A percentile compares a stretch with the other conserved stretches of the same genome.
phyloP scores from a whole-genome alignment of 176 grass and related monocot species.

The Oryza glaberrima region DNA sequence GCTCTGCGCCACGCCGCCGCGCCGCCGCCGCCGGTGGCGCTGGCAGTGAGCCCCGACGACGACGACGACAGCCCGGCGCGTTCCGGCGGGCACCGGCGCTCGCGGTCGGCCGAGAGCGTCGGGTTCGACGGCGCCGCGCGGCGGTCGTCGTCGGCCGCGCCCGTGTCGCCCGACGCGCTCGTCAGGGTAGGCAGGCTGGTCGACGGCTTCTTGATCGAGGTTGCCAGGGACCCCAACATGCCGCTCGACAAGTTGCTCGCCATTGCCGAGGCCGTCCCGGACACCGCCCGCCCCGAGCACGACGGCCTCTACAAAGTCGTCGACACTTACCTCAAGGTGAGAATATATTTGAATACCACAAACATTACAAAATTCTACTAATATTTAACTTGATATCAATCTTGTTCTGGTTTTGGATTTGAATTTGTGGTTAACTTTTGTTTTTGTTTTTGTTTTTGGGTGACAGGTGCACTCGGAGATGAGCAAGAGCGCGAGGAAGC shows the following conservation, averaged over 20 bases:
- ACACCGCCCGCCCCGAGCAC: slow-evolving; percentile 69
- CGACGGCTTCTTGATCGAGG: slow-evolving; percentile 74
- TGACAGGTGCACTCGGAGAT: slow-evolving; percentile 71
- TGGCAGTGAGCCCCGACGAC: slow-evolving; percentile 44
- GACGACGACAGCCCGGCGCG: slow-evolving; percentile 55
- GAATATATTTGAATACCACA: background rate
- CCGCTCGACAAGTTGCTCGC: slow-evolving; percentile 77
- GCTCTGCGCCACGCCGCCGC: slow-evolving; percentile 52
- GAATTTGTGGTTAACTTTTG: background rate
- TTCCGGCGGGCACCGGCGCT: slow-evolving; percentile 63
- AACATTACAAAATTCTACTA: background rate
- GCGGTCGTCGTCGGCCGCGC: slow-evolving; percentile 67
- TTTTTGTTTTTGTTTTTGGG: background rate
- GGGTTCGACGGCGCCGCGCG: slow-evolving; percentile 78
- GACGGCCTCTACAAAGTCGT: slow-evolving; percentile 88
- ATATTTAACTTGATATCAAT: background rate
- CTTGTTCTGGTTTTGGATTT: background rate
- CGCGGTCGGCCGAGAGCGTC: slow-evolving; percentile 77
- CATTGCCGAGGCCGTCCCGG: slow-evolving; percentile 80
- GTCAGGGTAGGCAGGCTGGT: slow-evolving; percentile 69
- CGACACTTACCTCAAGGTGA: slow-evolving; percentile 87
- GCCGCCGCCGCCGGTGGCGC: background rate
- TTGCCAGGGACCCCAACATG: slow-evolving; percentile 68
- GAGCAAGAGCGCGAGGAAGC: slow-evolving; percentile 76
- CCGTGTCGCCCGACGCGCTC: slow-evolving; percentile 66